Percentiles rank a stretch among this genome's conserved stretches.
Evolutionary conservation across 2,329 filamentous ascomycete genomes (phyloP).

Genomic region (Rutstroemia sp.): DNA sequence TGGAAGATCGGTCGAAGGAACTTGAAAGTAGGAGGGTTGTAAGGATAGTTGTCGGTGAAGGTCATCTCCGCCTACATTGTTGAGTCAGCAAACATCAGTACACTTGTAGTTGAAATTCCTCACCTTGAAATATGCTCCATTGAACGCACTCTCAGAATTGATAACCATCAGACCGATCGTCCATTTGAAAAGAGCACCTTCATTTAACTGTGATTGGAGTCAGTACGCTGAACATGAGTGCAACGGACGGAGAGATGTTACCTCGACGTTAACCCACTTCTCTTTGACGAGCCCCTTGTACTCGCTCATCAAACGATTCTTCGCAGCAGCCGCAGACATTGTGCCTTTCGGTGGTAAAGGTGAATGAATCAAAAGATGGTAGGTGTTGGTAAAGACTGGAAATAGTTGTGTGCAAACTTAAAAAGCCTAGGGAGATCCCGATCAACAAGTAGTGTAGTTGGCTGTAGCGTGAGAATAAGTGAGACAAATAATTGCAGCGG

Average conservation of each 20-base stretch:
- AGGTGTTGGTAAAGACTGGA: neutral
- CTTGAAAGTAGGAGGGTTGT: conserved; percentile 78
- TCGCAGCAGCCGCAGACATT: conserved; percentile 41
- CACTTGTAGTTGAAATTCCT: conserved; percentile 12
- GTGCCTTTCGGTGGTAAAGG: neutral
- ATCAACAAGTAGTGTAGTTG: neutral
- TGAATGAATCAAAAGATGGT: neutral
- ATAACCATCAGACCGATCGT: conserved; percentile 83
- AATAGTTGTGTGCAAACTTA: neutral
- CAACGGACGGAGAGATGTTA: conserved; percentile 33
- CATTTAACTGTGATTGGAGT: conserved; percentile 43
- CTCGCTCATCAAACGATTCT: conserved; percentile 85
- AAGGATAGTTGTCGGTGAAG: conserved; percentile 86
- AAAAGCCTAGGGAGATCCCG: neutral
- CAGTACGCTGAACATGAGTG: neutral
- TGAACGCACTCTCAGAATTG: conserved; percentile 85
- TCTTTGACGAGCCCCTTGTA: conserved; percentile 75
- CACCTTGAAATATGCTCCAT: conserved; percentile 83
- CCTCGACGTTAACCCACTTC: conserved; percentile 89
- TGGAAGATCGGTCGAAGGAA: conserved; percentile 78
- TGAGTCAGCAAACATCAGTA: neutral
- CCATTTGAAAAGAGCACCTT: conserved; percentile 81
- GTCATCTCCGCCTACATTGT: conserved; percentile 63
- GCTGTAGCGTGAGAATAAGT: too few relatives aligned
- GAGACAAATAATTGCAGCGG: too few relatives aligned